Conservation (phyloP, 495 filamentous ascomycete species). For the Glonium stellatum region DNA sequence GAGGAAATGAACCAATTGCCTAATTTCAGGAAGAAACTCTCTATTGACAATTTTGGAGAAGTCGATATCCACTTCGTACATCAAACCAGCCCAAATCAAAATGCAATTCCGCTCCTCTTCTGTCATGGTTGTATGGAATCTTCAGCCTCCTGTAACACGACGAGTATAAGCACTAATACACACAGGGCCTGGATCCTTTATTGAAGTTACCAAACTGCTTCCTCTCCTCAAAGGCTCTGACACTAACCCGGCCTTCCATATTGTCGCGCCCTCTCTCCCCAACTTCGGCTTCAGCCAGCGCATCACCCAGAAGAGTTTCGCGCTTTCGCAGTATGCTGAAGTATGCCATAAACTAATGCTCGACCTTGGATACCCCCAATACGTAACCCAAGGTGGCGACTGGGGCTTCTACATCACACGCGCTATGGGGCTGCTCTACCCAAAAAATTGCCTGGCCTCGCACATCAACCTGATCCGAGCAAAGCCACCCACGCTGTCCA, state of each 20-base stretch:
- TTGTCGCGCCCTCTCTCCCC: slow-evolving; percentile 63
- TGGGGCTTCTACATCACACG: slow-evolving; percentile 61
- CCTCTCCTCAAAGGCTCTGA: slow-evolving; percentile 43
- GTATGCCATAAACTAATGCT: slow-evolving; percentile 60
- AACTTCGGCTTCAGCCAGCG: slow-evolving; percentile 63
- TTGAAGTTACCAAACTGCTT: slow-evolving; percentile 58
- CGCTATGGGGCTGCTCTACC: slow-evolving; percentile 49
- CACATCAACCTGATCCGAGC: slow-evolving; percentile 57
- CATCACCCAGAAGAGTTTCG: slow-evolving; percentile 47
- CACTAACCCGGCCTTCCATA: slow-evolving; percentile 53
- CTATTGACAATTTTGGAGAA: slow-evolving; percentile 29
- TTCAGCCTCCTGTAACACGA: not conserved
- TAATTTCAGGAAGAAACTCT: slow-evolving; percentile 28
- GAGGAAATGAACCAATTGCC: slow-evolving; percentile 34
- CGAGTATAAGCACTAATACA: not conserved
- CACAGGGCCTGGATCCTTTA: slow-evolving; percentile 60
- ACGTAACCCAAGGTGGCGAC: slow-evolving; percentile 62
- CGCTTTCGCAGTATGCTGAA: slow-evolving; percentile 53
- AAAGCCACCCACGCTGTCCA: slow-evolving; percentile 31
- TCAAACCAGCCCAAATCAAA: slow-evolving; percentile 21
- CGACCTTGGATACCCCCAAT: slow-evolving; percentile 56
- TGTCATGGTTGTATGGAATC: slow-evolving; percentile 25
- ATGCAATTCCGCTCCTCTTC: slow-evolving; percentile 36
- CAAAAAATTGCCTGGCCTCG: slow-evolving; percentile 50
- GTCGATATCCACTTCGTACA: slow-evolving; percentile 37